These are phyloP conservation scores for Parmelia sp. DNA, from an alignment of 495 filamentous ascomycete genomes.

Conservation along the genomic window DNA sequence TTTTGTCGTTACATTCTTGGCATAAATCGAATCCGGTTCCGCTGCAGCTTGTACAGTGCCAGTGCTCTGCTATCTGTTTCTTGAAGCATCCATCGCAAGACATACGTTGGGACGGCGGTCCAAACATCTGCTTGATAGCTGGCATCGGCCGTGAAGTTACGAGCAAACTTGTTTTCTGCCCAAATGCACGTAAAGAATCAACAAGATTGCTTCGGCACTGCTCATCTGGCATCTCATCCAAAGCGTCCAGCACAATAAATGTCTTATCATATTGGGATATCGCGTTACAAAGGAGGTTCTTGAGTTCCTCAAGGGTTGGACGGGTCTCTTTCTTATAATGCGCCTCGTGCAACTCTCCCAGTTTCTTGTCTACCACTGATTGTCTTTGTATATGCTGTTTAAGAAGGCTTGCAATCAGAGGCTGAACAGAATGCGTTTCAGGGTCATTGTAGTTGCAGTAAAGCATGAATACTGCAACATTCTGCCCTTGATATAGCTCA, in stretches of 20 bases:
- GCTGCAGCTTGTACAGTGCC: constrained; percentile 22
- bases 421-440: constrained; percentile 19
- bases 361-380: constrained; percentile 7
- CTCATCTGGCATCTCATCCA: constrained; percentile 24
- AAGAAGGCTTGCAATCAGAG: constrained; percentile 21
- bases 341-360: constrained; percentile 15
- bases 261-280: constrained; percentile 13
- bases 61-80: constrained; percentile 8
- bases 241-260: constrained; percentile 23
- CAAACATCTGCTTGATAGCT: constrained; percentile 16
- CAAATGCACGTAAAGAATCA: constrained; percentile 5
- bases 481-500: neutral
- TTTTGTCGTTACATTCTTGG: constrained; percentile 15
- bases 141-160: constrained; percentile 23
- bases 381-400: constrained; percentile 22
- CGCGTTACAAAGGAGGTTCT: constrained; percentile 9
- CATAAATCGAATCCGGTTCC: constrained; percentile 15
- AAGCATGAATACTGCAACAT: constrained; percentile 18
- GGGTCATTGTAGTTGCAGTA: constrained; percentile 25
- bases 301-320: constrained; percentile 15
- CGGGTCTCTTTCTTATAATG: constrained; percentile 9
- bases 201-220: constrained; percentile 14
- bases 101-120: neutral
- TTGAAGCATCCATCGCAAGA: constrained; percentile 20
- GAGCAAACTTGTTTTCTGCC: constrained; percentile 15